These are phyloP conservation scores for Colletotrichum filicis DNA, from an alignment of 2,329 filamentous ascomycete species.

Conservation along the genomic window DNA sequence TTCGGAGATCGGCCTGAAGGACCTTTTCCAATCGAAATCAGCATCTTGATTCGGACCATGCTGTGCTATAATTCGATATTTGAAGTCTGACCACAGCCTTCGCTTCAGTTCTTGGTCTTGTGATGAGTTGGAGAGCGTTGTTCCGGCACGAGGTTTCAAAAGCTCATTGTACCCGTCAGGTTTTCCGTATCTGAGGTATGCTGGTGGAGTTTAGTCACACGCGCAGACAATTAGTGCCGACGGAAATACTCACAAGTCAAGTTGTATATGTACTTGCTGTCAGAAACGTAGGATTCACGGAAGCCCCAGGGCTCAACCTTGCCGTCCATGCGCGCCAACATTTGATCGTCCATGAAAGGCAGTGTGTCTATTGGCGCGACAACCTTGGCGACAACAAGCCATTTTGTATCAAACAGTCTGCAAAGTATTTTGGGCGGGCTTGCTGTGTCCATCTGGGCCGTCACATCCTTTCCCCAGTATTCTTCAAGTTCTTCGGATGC, in stretches of 20 bases:
- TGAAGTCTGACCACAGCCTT: neutral
- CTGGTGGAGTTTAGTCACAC: neutral
- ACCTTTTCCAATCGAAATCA: neutral
- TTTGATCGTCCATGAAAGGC: neutral
- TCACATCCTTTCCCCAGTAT: neutral
- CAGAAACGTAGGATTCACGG: neutral
- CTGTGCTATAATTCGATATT: neutral
- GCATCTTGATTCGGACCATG: neutral
- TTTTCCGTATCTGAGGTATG: neutral
- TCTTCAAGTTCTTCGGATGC: neutral
- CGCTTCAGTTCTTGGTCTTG: neutral
- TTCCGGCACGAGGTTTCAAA: neutral
- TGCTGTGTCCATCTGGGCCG: neutral
- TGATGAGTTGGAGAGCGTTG: neutral
- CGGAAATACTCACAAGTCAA: constrained; percentile 1
- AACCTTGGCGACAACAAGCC: neutral
- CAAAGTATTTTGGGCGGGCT: neutral
- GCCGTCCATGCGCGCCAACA: neutral
- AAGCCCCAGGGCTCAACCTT: neutral
- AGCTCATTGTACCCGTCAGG: neutral
- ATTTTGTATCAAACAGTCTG: neutral
- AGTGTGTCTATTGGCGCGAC: neutral
- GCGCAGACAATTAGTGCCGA: too few relatives aligned
- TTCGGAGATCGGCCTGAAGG: neutral
- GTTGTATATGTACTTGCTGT: neutral